Evolutionary conservation across 352 stramenopile genomes (phyloP), one percentile per base, ranked within the genome.

Genomic region (Globisporangium irregulare): DNA sequence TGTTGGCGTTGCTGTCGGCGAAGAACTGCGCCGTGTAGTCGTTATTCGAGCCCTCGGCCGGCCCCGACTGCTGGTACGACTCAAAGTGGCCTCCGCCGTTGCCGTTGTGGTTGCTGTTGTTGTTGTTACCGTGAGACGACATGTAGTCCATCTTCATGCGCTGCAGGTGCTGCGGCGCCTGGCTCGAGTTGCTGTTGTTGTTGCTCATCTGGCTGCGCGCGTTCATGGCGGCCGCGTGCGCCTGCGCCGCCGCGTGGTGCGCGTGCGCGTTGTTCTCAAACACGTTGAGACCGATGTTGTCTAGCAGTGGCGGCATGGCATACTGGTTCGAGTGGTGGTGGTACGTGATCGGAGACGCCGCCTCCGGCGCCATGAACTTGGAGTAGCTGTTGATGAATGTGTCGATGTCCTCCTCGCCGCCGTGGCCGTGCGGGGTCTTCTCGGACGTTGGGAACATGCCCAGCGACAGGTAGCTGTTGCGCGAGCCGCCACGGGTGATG

Each of bases 11-110:
- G 50, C 54, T 72, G 69, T 87, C 82, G 12, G 80, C 82, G 64
- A 90, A 90, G 69, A 90, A 90, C 67, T 90, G 82, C 41, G 82
- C 80, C 51, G 82, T 78, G 67, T 90, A 90, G 68, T 90, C 82
- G 43, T 75, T 66, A 43, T 73, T 66, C 5, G 79, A 74, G 7
- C 70, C 73, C 7, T 72, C 72, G 25, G 41, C 22, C 22, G 59
- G 25, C n/a, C 32, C 15, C 8, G 38, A 46, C 38, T 14, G 64
- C 70, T 18, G 73, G 66, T 65, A 79, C 20, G 61, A 36, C 48
- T 66, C 50, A 24, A 66, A 66, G 41, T 66, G 84, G 6, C 79
- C 76, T 53, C 86, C 78, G 66, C 78, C 83, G 51, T 74, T 77
- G 60, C 82, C 38, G 38, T 46, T 70, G 41, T 62, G 54, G 15